Conservation (phyloP, 345 rosid species). For the Dipteronia dyeriana region DNA sequence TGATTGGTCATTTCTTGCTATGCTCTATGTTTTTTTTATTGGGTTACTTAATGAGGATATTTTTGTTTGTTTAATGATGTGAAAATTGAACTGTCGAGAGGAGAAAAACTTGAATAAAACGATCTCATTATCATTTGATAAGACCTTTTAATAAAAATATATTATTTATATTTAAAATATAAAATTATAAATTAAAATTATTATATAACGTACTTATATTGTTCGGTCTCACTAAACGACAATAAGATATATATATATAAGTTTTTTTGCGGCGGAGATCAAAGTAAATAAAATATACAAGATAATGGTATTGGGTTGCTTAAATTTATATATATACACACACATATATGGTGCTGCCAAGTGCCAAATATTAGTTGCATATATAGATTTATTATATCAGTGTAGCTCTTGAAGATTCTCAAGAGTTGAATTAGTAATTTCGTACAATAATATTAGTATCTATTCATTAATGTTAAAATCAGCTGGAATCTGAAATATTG, state of each 20-base stretch:
- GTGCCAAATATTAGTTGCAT: background rate
- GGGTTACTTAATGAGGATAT: conserved; percentile 22
- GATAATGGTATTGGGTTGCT: conserved; percentile 13
- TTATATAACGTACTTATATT: too few species aligned
- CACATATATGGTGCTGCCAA: background rate
- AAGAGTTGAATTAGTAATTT: background rate
- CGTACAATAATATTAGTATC: background rate
- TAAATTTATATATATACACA: background rate
- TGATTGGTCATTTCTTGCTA: background rate
- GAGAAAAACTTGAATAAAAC: too few species aligned
- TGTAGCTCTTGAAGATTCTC: conserved; percentile 12
- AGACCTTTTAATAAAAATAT: too few species aligned
- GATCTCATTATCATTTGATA: too few species aligned
- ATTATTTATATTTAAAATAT: too few species aligned
- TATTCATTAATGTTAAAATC: background rate
- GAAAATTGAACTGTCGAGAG: conserved; percentile 17
- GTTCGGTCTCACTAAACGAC: too few species aligned
- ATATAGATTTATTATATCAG: background rate
- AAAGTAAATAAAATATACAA: background rate
- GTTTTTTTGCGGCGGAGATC: background rate
- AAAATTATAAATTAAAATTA: too few species aligned
- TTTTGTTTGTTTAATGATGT: conserved; percentile 21
- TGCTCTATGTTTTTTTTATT: background rate
- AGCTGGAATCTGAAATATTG: conserved; percentile 4
- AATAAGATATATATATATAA: too few species aligned